Conservation (phyloP, 169 alveolate genomes). For the Plasmodium berghei region DNA sequence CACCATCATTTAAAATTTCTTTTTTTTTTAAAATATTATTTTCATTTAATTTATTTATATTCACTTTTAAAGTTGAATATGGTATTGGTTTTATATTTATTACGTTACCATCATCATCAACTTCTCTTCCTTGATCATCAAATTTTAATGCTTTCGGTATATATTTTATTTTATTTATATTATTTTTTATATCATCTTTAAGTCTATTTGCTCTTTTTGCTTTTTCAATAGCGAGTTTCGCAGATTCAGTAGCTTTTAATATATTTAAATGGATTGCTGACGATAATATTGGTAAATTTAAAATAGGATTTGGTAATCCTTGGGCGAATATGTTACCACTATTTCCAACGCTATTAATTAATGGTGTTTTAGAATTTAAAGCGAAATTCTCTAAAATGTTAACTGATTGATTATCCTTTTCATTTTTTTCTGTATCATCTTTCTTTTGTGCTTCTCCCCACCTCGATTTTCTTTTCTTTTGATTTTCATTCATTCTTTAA, state of each 20-base stretch:
- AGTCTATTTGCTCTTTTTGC: slow-evolving; percentile 80
- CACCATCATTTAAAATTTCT: slow-evolving; percentile 22
- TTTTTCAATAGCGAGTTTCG: slow-evolving; percentile 82
- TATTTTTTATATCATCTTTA: slow-evolving; percentile 32
- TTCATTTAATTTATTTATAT: slow-evolving; percentile 81
- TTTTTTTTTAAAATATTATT: slow-evolving; percentile 77
- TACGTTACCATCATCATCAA: slow-evolving; percentile 86
- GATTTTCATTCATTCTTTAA: slow-evolving; percentile 29
- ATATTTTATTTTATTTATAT: slow-evolving; percentile 35
- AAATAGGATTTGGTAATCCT: slow-evolving; percentile 5
- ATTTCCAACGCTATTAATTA: background rate
- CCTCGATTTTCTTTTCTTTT: slow-evolving; percentile 65
- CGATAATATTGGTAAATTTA: slow-evolving; percentile 5
- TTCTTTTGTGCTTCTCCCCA: slow-evolving; percentile 74
- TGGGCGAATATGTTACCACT: background rate
- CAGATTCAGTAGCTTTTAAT: slow-evolving; percentile 77
- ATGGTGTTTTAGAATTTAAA: background rate
- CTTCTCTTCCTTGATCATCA: slow-evolving; percentile 84
- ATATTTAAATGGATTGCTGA: slow-evolving; percentile 47
- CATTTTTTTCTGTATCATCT: slow-evolving; percentile 8
- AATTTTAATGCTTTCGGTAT: slow-evolving; percentile 77
- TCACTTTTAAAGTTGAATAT: slow-evolving; percentile 83
- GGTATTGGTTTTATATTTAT: slow-evolving; percentile 81
- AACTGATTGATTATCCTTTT: background rate
- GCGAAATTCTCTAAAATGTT: slow-evolving; percentile 29